Conservation (phyloP, 306 rosid genomes). For the Quercus gilva region DNA sequence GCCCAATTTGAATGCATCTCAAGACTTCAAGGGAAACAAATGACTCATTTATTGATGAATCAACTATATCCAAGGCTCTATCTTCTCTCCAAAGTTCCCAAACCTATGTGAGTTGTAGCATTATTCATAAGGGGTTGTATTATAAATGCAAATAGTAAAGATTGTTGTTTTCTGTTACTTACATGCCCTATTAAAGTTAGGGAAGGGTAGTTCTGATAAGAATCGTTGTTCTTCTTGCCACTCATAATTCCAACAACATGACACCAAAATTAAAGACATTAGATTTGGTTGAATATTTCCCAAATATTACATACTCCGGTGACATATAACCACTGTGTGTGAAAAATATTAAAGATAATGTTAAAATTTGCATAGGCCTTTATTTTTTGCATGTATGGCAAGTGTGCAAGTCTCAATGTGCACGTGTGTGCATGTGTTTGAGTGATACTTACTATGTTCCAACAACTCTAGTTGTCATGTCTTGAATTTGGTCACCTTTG, state of each 20-base stretch:
- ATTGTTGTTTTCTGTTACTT: background rate
- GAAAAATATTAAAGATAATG: no score
- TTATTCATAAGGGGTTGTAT: no score
- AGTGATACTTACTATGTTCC: no score
- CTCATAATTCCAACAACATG: slow-evolving; percentile 25
- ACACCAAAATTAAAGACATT: slow-evolving; percentile 34
- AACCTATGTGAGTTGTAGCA: background rate
- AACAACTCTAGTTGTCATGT: no score
- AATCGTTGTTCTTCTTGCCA: slow-evolving; percentile 13
- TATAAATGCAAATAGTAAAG: no score
- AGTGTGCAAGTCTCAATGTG: no score
- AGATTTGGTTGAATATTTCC: slow-evolving; percentile 16
- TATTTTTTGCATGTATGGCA: no score
- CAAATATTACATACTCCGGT: slow-evolving; percentile 20
- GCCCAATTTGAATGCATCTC: background rate
- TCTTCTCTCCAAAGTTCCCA: background rate
- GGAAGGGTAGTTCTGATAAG: background rate
- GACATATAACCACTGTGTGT: slow-evolving; percentile 16
- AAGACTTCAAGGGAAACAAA: background rate
- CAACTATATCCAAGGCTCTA: background rate
- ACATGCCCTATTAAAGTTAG: background rate
- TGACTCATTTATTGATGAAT: background rate
- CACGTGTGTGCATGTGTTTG: no score
- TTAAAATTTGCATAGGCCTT: no score
- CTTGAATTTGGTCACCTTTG: no score